Evolutionary conservation across 148 eudicot genomes (phyloP).

Genomic region (Rhododendron henanense): DNA sequence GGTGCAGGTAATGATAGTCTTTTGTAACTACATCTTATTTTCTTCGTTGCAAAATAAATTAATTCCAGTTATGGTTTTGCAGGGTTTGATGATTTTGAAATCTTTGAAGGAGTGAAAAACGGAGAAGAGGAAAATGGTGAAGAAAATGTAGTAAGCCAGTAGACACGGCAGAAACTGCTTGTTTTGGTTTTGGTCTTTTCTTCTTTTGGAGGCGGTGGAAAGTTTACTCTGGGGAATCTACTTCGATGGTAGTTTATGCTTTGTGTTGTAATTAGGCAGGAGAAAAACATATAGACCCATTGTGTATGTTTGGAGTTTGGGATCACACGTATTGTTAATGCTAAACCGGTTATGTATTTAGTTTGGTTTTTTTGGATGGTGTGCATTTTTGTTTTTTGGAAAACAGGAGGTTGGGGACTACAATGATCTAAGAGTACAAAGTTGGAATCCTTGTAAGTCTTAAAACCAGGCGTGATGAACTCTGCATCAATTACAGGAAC

Average conservation of each 20-base stretch:
- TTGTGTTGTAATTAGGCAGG: not conserved
- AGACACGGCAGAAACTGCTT: not conserved
- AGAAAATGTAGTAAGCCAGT: constrained; percentile 17
- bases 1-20: constrained; percentile 46
- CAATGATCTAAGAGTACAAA: not conserved
- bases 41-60: not conserved
- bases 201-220: not conserved
- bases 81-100: constrained; percentile 85
- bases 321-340: not conserved
- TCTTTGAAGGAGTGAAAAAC: constrained; percentile 49
- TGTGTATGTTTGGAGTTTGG: not conserved
- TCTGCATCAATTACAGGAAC: not conserved
- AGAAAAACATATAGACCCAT: not conserved
- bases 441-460: not conserved
- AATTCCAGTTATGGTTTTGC: constrained; percentile 18
- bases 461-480: not conserved
- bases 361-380: not conserved
- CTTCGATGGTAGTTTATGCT: not conserved
- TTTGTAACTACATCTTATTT: not conserved
- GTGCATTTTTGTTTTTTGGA: not conserved
- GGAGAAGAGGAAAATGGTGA: constrained; percentile 45
- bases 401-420: not conserved
- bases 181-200: not conserved
- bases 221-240: not conserved
- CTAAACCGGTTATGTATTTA: not conserved